phyloP scores from a whole-genome alignment of 129 eudicot genomes.

The Tagetes erecta region DNA sequence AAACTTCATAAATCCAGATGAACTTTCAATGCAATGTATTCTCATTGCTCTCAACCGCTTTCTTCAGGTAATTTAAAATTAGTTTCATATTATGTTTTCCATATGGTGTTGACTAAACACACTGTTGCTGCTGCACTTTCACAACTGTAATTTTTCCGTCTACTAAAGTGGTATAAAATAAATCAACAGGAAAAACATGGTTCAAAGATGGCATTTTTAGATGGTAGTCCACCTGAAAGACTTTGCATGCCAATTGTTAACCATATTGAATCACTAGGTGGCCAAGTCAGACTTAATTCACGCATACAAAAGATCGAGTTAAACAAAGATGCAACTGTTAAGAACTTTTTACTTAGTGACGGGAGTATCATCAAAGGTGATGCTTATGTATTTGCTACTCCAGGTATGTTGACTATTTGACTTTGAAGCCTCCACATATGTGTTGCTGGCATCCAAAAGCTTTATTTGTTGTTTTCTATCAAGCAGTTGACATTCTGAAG shows the following conservation, averaged over 20 bases:
- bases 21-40: constrained; percentile 98
- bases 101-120: background rate
- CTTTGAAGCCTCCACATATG: background rate
- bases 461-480: constrained; percentile 32
- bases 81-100: constrained; percentile 6
- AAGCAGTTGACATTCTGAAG: constrained; percentile 92
- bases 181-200: constrained; percentile 90
- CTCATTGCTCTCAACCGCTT: constrained; percentile 95
- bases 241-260: constrained; percentile 92
- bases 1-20: constrained; percentile 96
- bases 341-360: constrained; percentile 58
- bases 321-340: constrained; percentile 73
- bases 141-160: background rate
- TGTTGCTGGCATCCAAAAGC: background rate
- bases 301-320: constrained; percentile 76
- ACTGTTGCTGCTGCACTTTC: background rate
- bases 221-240: constrained; percentile 98
- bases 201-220: constrained; percentile 97
- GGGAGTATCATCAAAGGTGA: constrained; percentile 73
- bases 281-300: constrained; percentile 83
- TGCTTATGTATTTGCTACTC: constrained; percentile 92
- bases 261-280: constrained; percentile 80
- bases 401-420: constrained; percentile 50
- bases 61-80: constrained; percentile 62
- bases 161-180: constrained; percentile 7